phyloP scores from a whole-genome alignment of 2,329 filamentous ascomycete species.

The Cladophialophora psammophila region DNA sequence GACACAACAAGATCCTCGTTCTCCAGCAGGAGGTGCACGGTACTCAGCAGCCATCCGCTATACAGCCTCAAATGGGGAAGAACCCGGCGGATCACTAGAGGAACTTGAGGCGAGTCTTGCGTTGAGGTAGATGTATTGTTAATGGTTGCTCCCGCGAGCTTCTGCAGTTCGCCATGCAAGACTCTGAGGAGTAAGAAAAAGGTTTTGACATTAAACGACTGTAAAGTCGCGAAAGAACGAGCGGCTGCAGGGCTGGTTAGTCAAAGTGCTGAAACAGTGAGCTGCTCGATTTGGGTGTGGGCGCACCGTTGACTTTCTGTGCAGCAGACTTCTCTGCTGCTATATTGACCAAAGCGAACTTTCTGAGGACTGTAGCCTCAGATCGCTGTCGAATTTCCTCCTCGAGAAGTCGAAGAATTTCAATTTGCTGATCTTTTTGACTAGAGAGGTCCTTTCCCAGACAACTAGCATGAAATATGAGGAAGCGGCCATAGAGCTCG shows the following conservation, averaged over 20 bases:
- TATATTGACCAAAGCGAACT: constrained; percentile 85
- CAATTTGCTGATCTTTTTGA: constrained; percentile 81
- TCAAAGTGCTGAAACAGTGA: constrained; percentile 2
- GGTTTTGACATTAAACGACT: constrained; percentile 70
- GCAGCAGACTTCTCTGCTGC: constrained; percentile 63
- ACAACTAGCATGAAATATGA: constrained; percentile 33
- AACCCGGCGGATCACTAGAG: constrained; percentile 65
- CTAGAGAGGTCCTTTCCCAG: constrained; percentile 9
- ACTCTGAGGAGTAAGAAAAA: constrained; percentile 40
- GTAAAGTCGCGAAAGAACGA: constrained; percentile 72
- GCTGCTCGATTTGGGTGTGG: neutral
- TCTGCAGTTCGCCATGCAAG: constrained; percentile 29
- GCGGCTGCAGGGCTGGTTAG: constrained; percentile 71
- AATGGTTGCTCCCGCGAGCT: constrained; percentile 42
- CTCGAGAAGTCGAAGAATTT: constrained; percentile 80
- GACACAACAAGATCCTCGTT: constrained; percentile 64
- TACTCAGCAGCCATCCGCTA: constrained; percentile 70
- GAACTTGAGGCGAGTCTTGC: constrained; percentile 50
- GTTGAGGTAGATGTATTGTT: constrained; percentile 50
- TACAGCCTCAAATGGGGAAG: constrained; percentile 72
- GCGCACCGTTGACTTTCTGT: constrained; percentile 25
- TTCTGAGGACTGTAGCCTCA: constrained; percentile 71
- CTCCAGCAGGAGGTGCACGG: constrained; percentile 46
- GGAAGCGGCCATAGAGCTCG: constrained; percentile 45
- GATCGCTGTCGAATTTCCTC: constrained; percentile 74